A percentile compares a stretch with the other conserved stretches of the same genome.
Conservation (phyloP, 345 rosid genomes). For the Salix suchowensis region DNA sequence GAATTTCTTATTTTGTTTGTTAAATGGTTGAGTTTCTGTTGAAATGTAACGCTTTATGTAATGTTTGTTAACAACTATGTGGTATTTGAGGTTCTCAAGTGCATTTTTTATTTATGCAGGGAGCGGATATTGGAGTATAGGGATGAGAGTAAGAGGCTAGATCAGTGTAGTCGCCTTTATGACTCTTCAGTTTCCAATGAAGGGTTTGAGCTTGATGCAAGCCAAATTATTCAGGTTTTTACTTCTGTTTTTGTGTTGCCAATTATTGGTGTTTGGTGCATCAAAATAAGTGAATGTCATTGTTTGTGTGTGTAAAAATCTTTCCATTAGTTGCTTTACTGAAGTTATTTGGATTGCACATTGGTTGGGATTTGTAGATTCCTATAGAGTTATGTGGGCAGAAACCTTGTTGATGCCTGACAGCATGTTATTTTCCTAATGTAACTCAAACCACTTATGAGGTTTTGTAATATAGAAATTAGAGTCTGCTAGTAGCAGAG, state of each 20-base stretch:
- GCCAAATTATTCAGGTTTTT: conserved; percentile 77
- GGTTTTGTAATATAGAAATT: not conserved
- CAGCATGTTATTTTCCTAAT: not conserved
- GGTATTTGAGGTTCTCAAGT: conserved; percentile 3
- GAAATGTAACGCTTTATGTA: not conserved
- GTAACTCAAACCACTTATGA: not conserved
- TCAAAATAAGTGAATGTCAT: not conserved
- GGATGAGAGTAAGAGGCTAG: conserved; percentile 89
- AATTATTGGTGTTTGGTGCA: not conserved
- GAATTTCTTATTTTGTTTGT: not conserved
- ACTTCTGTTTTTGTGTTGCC: conserved; percentile 2
- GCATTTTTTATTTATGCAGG: conserved; percentile 35
- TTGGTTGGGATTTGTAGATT: not conserved
- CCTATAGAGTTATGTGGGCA: not conserved
- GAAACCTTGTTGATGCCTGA: not conserved
- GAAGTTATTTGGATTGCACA: not conserved
- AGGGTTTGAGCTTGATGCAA: conserved; percentile 86
- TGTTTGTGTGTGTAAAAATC: not conserved
- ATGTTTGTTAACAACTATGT: not conserved
- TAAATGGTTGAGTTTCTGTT: not conserved
- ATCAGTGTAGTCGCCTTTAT: conserved; percentile 86
- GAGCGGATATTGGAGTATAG: conserved; percentile 71
- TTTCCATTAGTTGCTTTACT: not conserved
- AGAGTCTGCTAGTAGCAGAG: not conserved
- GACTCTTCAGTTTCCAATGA: conserved; percentile 87